Percentiles rank a stretch among this genome's conserved stretches.
Evolutionary conservation across 2,329 filamentous ascomycete species (phyloP).

Genomic region (Hymenoscyphus infarciens): DNA sequence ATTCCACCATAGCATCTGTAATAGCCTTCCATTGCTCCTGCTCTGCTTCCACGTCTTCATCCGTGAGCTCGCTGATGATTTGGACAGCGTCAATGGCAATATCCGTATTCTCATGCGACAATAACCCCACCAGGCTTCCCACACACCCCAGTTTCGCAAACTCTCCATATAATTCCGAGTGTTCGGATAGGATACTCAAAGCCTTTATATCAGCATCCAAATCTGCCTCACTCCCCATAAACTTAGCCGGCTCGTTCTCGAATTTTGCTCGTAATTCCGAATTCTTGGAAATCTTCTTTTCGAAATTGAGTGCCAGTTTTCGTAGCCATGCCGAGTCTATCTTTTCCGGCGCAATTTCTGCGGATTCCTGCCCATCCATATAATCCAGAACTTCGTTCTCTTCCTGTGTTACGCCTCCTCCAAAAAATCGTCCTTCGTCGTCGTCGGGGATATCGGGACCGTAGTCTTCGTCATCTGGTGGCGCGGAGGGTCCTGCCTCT

Average conservation of each 20-base stretch:
- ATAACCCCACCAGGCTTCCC: constrained; percentile 69
- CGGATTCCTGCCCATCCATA: constrained; percentile 64
- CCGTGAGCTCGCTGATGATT: constrained; percentile 84
- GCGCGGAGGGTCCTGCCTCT: constrained; percentile 50
- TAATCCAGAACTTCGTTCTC: constrained; percentile 85
- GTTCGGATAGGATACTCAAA: constrained; percentile 81
- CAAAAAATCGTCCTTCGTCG: constrained; percentile 93
- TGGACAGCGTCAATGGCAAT: constrained; percentile 90
- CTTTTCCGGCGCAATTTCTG: constrained; percentile 56
- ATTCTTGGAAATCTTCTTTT: constrained; percentile 88
- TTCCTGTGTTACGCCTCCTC: constrained; percentile 78
- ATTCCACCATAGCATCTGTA: constrained; percentile 62
- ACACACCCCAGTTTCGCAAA: constrained; percentile 73
- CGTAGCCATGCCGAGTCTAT: constrained; percentile 83
- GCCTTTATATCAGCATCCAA: constrained; percentile 84
- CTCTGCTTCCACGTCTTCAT: constrained; percentile 83
- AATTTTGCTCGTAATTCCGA: constrained; percentile 83
- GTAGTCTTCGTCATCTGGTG: constrained; percentile 53
- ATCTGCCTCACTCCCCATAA: constrained; percentile 83
- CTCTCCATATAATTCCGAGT: constrained; percentile 77
- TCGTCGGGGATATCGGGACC: constrained; percentile 61
- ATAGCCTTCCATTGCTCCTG: constrained; percentile 77
- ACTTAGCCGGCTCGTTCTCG: constrained; percentile 74
- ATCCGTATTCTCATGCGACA: constrained; percentile 95
- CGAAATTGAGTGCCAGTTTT: constrained; percentile 76